Conservation (phyloP, 106 monocot genomes). For the Agapanthus africanus region DNA sequence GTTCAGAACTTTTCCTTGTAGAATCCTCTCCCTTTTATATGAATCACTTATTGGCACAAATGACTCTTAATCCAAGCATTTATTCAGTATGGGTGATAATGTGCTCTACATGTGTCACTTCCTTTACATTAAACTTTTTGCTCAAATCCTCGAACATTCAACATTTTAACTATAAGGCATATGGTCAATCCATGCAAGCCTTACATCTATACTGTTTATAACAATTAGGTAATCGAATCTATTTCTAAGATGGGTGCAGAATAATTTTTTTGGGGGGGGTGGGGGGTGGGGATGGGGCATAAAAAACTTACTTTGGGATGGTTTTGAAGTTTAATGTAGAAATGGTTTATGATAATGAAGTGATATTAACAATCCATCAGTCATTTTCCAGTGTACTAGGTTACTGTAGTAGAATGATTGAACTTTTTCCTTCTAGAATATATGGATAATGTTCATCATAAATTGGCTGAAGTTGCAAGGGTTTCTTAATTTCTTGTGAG, state of each 20-base stretch:
- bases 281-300: too few relatives aligned
- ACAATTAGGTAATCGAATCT: background rate
- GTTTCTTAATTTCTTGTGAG: background rate
- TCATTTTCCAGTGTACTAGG: conserved; percentile 1
- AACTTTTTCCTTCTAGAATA: background rate
- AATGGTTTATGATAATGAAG: background rate
- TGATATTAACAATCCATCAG: background rate
- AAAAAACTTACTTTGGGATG: too few relatives aligned
- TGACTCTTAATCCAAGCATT: background rate
- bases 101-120: background rate
- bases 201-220: background rate
- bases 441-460: background rate
- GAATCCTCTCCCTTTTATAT: background rate
- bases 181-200: background rate
- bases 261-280: background rate
- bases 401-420: background rate
- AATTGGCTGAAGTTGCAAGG: background rate
- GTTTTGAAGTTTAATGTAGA: background rate
- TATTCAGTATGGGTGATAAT: background rate
- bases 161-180: background rate
- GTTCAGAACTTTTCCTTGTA: conserved; percentile 14
- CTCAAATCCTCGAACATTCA: background rate
- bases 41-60: background rate
- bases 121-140: background rate
- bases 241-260: background rate